These are phyloP conservation scores for Neurospora sp. DNA, from an alignment of 495 filamentous ascomycete species.

Conservation along the genomic window DNA sequence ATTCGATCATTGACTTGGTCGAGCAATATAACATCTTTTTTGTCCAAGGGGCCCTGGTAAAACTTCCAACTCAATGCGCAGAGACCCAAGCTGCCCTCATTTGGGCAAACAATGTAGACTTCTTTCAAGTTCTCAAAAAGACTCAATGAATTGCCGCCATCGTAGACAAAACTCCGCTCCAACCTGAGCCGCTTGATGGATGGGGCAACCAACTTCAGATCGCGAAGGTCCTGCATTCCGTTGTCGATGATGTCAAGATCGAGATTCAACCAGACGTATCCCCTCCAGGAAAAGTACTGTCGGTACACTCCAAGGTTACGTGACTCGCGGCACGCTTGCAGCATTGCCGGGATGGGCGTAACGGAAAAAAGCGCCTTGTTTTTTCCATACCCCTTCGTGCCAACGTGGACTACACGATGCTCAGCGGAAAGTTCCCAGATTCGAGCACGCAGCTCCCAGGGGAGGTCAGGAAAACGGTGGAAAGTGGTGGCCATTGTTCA, in stretches of 20 bases:
- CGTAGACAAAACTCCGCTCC: background rate
- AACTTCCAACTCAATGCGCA: background rate
- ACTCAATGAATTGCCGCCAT: rapidly evolving
- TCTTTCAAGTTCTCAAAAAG: background rate
- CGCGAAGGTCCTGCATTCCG: background rate
- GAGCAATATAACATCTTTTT: background rate
- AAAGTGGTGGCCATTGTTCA: background rate
- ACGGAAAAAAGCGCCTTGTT: background rate
- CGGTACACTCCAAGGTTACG: background rate
- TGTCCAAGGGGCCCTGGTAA: background rate
- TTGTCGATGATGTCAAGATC: background rate
- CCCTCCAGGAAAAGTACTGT: background rate
- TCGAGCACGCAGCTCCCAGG: background rate
- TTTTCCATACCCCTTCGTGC: background rate
- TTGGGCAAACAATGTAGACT: background rate
- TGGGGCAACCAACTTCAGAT: background rate
- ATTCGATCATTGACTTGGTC: background rate
- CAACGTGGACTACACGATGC: background rate
- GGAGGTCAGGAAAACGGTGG: background rate
- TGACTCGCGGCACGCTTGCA: background rate
- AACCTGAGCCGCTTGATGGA: background rate
- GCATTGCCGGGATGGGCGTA: background rate
- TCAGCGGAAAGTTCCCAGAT: background rate
- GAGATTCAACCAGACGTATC: background rate
- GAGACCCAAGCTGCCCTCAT: rapidly evolving